A percentile compares a stretch with the other conserved stretches of the same genome.
Evolutionary conservation across 129 eudicot genomes (phyloP).

Genomic region (Artemisia annua): DNA sequence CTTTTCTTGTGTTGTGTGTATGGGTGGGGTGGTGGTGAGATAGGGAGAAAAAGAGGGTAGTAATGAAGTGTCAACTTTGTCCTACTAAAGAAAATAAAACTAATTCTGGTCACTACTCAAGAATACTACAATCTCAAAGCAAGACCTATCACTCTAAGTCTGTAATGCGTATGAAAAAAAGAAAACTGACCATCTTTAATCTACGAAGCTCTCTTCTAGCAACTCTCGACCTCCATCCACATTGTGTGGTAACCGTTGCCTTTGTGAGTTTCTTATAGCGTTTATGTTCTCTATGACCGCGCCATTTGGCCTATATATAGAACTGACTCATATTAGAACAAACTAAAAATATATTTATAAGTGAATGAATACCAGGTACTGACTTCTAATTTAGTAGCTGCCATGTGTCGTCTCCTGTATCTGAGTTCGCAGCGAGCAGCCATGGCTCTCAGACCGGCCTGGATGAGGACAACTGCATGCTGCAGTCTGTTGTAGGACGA

Average conservation of each 20-base stretch:
- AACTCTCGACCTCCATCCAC: conserved; percentile 88
- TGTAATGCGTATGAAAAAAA: conserved; percentile 14
- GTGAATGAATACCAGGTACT: conserved; percentile 19
- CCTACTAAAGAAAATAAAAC: neutral
- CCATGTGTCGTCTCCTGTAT: conserved; percentile 49
- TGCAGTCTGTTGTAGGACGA: conserved; percentile 45
- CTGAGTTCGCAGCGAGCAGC: conserved; percentile 63
- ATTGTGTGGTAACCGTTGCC: conserved; percentile 74
- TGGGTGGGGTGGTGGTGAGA: no score
- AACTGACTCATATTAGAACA: conserved; percentile 25
- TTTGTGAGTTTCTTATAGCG: conserved; percentile 63
- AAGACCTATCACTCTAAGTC: neutral
- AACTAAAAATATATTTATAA: conserved; percentile 4
- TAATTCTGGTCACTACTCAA: neutral
- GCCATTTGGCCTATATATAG: conserved; percentile 79
- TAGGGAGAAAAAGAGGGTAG: no score
- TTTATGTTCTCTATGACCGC: conserved; percentile 60
- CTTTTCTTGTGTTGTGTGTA: no score
- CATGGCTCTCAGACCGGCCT: conserved; percentile 74
- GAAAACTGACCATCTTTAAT: conserved; percentile 70
- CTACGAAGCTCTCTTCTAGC: conserved; percentile 86
- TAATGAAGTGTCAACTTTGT: neutral
- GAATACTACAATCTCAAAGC: neutral
- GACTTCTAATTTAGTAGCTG: conserved; percentile 77
- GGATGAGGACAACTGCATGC: conserved; percentile 57